phyloP scores from a whole-genome alignment of 352 stramenopile species.

The Globisporangium sylvaticum region DNA sequence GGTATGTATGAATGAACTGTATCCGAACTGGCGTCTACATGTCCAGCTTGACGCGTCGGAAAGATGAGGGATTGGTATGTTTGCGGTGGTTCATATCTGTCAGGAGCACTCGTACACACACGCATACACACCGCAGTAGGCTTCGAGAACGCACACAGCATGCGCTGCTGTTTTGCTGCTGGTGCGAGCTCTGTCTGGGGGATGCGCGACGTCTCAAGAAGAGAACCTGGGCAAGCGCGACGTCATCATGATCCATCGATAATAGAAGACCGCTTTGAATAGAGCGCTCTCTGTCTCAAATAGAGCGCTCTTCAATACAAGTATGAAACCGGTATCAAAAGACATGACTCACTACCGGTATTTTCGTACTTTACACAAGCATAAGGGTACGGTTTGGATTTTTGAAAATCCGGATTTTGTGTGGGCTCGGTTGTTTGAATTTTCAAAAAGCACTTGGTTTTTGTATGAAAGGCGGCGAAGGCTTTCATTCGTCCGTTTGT shows the following conservation, averaged over 20 bases:
- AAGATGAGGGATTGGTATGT: neutral
- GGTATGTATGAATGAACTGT: neutral
- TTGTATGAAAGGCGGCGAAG: conserved; percentile 5
- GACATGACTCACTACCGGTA: neutral
- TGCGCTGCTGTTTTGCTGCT: neutral
- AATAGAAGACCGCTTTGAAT: conserved; percentile 2
- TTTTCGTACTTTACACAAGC: neutral
- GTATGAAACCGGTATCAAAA: neutral
- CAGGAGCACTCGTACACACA: neutral
- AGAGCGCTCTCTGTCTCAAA: neutral
- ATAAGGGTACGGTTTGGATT: neutral
- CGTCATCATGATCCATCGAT: neutral
- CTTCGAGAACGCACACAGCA: neutral
- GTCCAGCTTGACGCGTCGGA: neutral
- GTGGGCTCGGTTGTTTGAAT: conserved; percentile 11
- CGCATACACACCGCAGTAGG: neutral
- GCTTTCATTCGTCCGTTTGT: neutral
- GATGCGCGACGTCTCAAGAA: neutral
- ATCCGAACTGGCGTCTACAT: neutral
- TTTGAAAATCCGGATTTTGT: conserved; percentile 2
- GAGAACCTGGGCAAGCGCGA: neutral
- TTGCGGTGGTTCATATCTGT: neutral
- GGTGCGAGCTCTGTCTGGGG: neutral
- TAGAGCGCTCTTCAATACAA: neutral
- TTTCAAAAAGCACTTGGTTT: conserved; percentile 14